phyloP scores from a whole-genome alignment of 371 early-diverging fungal species.

The Blakeslea trispora region DNA sequence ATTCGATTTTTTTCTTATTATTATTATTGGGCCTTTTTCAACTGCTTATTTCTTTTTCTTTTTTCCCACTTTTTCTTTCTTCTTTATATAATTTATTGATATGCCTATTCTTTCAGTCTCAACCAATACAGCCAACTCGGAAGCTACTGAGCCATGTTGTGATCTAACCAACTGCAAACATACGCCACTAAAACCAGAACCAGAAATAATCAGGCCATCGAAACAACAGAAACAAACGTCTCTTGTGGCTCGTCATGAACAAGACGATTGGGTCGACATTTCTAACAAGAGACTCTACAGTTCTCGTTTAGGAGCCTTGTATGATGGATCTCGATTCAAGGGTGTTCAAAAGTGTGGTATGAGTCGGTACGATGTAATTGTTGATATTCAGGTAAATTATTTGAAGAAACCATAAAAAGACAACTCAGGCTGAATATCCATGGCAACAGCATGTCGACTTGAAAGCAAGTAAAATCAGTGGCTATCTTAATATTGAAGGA shows the following conservation, averaged over 20 bases:
- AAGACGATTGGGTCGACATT: slow-evolving; percentile 43
- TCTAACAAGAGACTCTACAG: slow-evolving; percentile 36
- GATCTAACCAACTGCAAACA: not conserved
- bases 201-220: not conserved
- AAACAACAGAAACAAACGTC: slow-evolving; percentile 14
- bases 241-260: slow-evolving; percentile 33
- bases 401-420: not conserved
- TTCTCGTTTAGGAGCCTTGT: slow-evolving; percentile 51
- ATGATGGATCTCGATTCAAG: slow-evolving; percentile 67
- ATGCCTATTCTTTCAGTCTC: slow-evolving; percentile 11
- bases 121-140: not conserved
- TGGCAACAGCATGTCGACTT: slow-evolving; percentile 79
- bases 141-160: not conserved
- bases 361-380: slow-evolving; percentile 71
- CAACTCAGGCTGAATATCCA: too few species aligned
- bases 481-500: slow-evolving; percentile 80
- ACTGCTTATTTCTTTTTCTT: slow-evolving; percentile 1
- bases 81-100: not conserved
- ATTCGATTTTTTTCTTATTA: too few species aligned
- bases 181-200: not conserved
- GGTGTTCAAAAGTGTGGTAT: slow-evolving; percentile 73
- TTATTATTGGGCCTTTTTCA: too few species aligned
- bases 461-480: slow-evolving; percentile 69
- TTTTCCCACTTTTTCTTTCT: slow-evolving; percentile 2
- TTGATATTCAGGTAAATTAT: slow-evolving; percentile 71